phyloP scores from a whole-genome alignment of 257 asterid genomes.

The Paraleonurus japonicus region DNA sequence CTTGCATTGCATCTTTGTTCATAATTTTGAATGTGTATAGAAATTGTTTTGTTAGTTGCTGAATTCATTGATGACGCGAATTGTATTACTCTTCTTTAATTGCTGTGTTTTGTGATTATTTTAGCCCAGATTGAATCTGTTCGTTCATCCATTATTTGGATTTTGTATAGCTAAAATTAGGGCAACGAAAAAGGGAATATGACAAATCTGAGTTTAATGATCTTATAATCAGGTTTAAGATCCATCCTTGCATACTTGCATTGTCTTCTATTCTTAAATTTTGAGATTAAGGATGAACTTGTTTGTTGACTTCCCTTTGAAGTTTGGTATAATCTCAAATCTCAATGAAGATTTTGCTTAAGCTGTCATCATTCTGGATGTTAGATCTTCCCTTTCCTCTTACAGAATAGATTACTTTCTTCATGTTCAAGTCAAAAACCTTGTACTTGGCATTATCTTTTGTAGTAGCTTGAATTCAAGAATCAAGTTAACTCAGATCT shows the following conservation, averaged over 20 bases:
- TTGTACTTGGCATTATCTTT: background rate
- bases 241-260: background rate
- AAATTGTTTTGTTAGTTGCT: background rate
- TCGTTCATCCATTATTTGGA: background rate
- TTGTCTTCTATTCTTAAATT: background rate
- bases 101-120: constrained; percentile 6
- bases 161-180: background rate
- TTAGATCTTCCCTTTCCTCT: constrained; percentile 28
- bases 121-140: constrained; percentile 3
- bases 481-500: background rate
- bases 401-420: background rate
- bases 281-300: background rate
- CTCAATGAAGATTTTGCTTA: constrained; percentile 2
- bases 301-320: constrained; percentile 16
- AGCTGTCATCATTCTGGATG: background rate
- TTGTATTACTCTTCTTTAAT: background rate
- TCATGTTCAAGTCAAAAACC: background rate
- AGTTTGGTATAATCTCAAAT: constrained; percentile 2
- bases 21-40: background rate
- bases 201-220: background rate
- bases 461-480: background rate
- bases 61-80: background rate
- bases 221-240: constrained; percentile 18
- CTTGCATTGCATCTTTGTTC: constrained; percentile 6
- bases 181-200: background rate